phyloP scores from a whole-genome alignment of 345 rosid species.

The Moricandia moricandioides region DNA sequence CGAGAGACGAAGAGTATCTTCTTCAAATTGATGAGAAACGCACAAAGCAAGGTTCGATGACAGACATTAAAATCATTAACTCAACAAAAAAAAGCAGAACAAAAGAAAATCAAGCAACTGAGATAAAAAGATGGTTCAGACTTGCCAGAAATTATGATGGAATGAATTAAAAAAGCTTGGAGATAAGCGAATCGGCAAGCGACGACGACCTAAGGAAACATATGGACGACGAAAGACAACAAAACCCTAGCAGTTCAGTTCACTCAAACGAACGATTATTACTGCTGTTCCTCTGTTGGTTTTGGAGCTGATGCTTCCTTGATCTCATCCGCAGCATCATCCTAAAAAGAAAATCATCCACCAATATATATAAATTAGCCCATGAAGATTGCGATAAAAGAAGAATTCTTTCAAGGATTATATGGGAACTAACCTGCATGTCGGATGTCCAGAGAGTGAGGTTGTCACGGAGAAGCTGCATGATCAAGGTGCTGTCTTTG shows the following conservation, averaged over 20 bases:
- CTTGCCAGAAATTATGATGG: constrained; percentile 24
- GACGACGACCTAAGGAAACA: constrained; percentile 6
- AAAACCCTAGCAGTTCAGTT: no score
- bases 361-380: neutral
- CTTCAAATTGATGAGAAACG: constrained; percentile 36
- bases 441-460: constrained; percentile 98
- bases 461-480: constrained; percentile 98
- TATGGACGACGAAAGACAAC: no score
- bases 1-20: constrained; percentile 4
- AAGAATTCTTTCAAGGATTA: neutral
- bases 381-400: neutral
- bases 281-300: constrained; percentile 64
- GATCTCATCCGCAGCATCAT: constrained; percentile 87
- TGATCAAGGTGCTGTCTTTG: constrained; percentile 96
- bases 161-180: no score
- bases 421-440: constrained; percentile 63
- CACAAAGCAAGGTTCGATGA: constrained; percentile 22
- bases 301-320: constrained; percentile 75
- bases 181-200: constrained; percentile 8
- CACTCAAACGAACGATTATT: constrained; percentile 26
- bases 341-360: constrained; percentile 42
- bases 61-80: constrained; percentile 20
- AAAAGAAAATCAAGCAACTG: constrained; percentile 4
- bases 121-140: constrained; percentile 21
- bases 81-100: neutral